Percentiles rank a stretch among this genome's conserved stretches.
Conservation (phyloP, 441 rosid genomes). For the Dalechampia spathulata region DNA sequence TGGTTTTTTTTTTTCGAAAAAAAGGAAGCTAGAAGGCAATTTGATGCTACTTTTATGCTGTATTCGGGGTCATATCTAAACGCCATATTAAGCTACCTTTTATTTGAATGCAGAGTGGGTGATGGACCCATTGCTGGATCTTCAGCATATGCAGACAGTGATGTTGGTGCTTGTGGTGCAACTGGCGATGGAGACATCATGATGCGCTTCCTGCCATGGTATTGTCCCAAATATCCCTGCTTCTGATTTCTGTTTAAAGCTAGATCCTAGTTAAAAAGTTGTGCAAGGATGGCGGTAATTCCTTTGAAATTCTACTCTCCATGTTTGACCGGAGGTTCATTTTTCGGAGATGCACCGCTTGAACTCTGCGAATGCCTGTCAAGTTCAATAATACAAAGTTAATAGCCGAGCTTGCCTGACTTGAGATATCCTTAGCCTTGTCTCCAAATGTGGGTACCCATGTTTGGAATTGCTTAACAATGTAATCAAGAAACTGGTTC, state of each 20-base stretch:
- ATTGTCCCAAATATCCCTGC: slow-evolving; percentile 10
- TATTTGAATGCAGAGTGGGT: slow-evolving; percentile 56
- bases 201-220: slow-evolving; percentile 99
- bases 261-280: neutral
- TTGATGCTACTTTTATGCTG: neutral
- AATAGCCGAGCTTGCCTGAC: neutral
- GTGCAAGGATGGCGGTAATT: neutral
- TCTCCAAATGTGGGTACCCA: neutral
- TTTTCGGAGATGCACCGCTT: neutral
- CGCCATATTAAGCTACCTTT: too few species aligned
- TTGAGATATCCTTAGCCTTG: neutral
- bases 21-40: neutral
- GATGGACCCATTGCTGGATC: slow-evolving; percentile 93
- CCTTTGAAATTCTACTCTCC: neutral
- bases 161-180: slow-evolving; percentile 95
- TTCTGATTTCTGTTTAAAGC: neutral
- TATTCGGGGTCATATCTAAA: too few species aligned
- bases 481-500: too few species aligned
- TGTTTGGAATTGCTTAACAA: neutral
- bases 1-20: too few species aligned
- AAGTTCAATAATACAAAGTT: neutral
- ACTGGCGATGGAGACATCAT: slow-evolving; percentile 93
- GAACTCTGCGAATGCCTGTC: neutral
- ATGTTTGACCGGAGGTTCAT: neutral
- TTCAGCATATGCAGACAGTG: slow-evolving; percentile 74